Base-by-base conservation (phyloP, 441 rosid species). In the Erodium trifolium region DNA sequence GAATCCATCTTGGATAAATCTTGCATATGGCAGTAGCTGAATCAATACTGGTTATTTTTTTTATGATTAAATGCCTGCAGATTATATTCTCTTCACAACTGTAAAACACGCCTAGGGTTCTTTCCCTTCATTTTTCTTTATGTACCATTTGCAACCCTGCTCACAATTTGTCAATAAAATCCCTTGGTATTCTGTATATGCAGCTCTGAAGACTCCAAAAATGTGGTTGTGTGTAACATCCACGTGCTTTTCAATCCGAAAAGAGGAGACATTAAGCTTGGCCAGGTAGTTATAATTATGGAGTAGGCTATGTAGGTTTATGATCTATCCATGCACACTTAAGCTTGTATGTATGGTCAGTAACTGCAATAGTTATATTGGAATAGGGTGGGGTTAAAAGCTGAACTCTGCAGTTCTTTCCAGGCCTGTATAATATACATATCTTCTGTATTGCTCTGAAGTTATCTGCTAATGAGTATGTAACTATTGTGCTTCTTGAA, bases 221-320 rank as follows among this genome's bases (percentile, higher is more conserved):
- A 82, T 76, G 91, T 93, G 67, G 88, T 87, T 62, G 27, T 91
- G 67, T 93, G 97, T 76, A 93, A 91, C 83, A 88, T 91, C 76
- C 99, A 93, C 17, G 99, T 91, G 71, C 91, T 91, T 51, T 93
- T 82, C 86, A 93, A 93, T 84, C 99, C 99, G 47, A 91, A 47
- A 84, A 83, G 97, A 79, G 99, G 99, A 72, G 99, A 93, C 77
- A 89, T 88, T 68, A 93, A 93, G 83, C 86, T 93, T 66, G 97
- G 99, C 70, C 96, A 91, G 97, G 97, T 91, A 85, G 64, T 72
- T 67, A 55, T 72, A 66, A 10, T 70, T 70, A 59, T 70, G 67
- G 66, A 67, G 65, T 18, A 55, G 14, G 68, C 45, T 14, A 18
- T 8, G 9, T 10, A 57, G 27, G 27, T 37, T 37, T 31, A 31